These are phyloP conservation scores for Boletus subcaerulescens DNA, from an alignment of 768 basidiomycete species.

Conservation along the genomic window DNA sequence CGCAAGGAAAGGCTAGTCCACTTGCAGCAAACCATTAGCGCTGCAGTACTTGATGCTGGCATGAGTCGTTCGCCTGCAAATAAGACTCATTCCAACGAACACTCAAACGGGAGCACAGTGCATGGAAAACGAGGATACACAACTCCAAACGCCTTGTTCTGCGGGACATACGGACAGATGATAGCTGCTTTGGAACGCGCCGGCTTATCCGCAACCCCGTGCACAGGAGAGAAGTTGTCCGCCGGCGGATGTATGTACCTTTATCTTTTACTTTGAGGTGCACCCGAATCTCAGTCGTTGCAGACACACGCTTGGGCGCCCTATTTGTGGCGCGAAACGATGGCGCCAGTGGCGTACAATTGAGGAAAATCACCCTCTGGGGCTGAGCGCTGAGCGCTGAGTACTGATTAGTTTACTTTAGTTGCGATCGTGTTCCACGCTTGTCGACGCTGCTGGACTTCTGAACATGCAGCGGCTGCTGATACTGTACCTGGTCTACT, in stretches of 20 bases:
- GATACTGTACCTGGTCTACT: too few relatives aligned
- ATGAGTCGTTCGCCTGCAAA: conserved; percentile 35
- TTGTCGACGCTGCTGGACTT: neutral
- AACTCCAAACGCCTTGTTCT: conserved; percentile 34
- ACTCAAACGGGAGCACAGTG: neutral
- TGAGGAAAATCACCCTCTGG: conserved; percentile 41
- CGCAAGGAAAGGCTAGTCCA: conserved; percentile 25
- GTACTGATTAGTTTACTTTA: too few relatives aligned
- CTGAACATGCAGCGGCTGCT: neutral
- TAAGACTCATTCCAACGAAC: neutral
- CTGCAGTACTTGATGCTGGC: conserved; percentile 38
- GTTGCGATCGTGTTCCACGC: too few relatives aligned
- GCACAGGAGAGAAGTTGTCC: conserved; percentile 27
- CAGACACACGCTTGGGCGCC: conserved; percentile 41
- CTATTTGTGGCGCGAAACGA: conserved; percentile 37
- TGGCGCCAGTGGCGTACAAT: conserved; percentile 31
- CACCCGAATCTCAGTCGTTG: neutral
- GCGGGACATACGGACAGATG: conserved; percentile 44
- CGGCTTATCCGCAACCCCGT: conserved; percentile 35
- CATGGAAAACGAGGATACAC: conserved; percentile 12
- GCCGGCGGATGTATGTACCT: conserved; percentile 32
- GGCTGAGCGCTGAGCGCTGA: conserved; percentile 32
- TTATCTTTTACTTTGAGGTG: neutral
- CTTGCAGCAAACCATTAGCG: conserved; percentile 36
- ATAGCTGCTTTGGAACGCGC: conserved; percentile 37